Conservation (phyloP, 768 basidiomycete genomes). For the Harrya chromipes region DNA sequence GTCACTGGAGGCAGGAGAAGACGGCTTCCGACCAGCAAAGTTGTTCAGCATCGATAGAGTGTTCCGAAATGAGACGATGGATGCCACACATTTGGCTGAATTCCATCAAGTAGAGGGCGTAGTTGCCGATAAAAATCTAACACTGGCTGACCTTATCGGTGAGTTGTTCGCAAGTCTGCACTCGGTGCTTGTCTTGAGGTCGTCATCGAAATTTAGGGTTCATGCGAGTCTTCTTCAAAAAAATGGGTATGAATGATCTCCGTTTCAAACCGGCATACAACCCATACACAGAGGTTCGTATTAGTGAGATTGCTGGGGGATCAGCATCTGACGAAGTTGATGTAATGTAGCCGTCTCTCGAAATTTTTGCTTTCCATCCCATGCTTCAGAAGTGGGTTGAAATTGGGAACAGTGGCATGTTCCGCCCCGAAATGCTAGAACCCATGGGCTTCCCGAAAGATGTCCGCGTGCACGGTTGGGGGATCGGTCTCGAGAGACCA, state of each 20-base stretch:
- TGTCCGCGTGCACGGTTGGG: constrained; percentile 97
- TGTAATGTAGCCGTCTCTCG: constrained; percentile 75
- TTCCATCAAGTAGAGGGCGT: constrained; percentile 99
- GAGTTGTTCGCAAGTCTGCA: constrained; percentile 14
- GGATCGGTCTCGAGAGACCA: constrained; percentile 88
- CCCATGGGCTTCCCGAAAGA: constrained; percentile 98
- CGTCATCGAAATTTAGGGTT: constrained; percentile 56
- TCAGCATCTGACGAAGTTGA: constrained; percentile 1
- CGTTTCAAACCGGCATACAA: constrained; percentile 99
- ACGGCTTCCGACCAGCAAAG: constrained; percentile 89
- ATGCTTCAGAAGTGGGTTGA: constrained; percentile 94
- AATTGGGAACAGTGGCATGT: constrained; percentile 99
- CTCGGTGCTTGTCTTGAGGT: background rate
- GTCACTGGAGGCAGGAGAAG: constrained; percentile 45
- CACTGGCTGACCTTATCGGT: constrained; percentile 95
- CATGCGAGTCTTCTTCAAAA: constrained; percentile 97
- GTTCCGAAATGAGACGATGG: constrained; percentile 98
- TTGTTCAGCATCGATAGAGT: constrained; percentile 97
- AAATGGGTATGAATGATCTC: constrained; percentile 93
- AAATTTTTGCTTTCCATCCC: constrained; percentile 98
- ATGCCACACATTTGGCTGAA: constrained; percentile 97
- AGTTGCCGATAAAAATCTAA: constrained; percentile 89
- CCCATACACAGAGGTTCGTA: constrained; percentile 86
- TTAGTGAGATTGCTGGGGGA: background rate
- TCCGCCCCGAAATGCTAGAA: constrained; percentile 98